phyloP scores from a whole-genome alignment of 78 protist genomes.

The Dictyostelium firmibasis region DNA sequence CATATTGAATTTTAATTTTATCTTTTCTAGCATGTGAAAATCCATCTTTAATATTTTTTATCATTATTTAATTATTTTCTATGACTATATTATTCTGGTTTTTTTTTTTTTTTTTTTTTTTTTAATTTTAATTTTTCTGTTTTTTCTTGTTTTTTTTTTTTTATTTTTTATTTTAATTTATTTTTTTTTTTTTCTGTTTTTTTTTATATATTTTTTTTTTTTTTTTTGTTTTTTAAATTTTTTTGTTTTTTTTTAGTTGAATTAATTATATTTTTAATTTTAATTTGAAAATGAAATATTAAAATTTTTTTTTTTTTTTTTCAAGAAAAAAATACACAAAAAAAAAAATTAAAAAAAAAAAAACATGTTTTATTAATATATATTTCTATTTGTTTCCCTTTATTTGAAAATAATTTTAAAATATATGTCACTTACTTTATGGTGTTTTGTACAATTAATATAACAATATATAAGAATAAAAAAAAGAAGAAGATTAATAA shows the following conservation, averaged over 20 bases:
- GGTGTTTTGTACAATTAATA: not conserved
- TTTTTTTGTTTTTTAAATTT: not conserved
- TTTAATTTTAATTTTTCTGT: no score
- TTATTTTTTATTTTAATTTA: not conserved
- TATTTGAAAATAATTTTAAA: not conserved
- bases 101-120: not conserved
- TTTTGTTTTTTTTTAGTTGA: not conserved
- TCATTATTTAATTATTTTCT: not conserved
- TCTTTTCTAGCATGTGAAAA: conserved; percentile 57
- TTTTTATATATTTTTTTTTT: no score
- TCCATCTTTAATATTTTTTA: conserved; percentile 63
- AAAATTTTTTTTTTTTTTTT: not conserved
- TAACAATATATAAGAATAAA: no score
- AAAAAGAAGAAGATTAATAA: not conserved
- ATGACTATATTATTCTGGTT: no score
- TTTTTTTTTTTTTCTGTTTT: not conserved
- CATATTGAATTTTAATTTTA: conserved; percentile 53
- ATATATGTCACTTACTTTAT: not conserved
- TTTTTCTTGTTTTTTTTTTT: not conserved
- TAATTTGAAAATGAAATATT: not conserved
- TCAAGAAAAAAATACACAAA: no score
- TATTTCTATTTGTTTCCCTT: not conserved
- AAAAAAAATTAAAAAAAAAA: no score
- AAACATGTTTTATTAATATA: no score
- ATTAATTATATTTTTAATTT: not conserved